Evolutionary conservation across 2,329 filamentous ascomycete species (phyloP), one percentile per base, ranked within the genome.

Genomic region (Zymoseptoria crescenta): DNA sequence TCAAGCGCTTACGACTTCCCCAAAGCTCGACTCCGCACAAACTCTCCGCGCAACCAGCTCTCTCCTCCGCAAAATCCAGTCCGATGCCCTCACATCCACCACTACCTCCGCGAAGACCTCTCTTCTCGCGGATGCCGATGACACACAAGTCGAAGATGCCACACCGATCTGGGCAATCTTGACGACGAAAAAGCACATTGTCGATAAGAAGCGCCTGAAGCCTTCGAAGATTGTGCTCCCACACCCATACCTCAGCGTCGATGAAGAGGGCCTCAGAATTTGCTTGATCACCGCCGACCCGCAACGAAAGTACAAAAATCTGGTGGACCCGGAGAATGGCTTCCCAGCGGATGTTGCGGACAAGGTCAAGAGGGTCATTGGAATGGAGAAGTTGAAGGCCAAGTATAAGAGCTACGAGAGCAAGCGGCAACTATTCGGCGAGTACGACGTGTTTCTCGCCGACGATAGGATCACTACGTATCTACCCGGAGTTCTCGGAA

Each of bases 361-460:
- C 62, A 78, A 77, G 55, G 77, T 83, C 55, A 73, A 74, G 56
- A 77, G 82, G 1, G 81, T 99, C 52, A 87, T 97, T 69, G 91
- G 91, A 68, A 78, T 92, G 65, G 81, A 82, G 68, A 96, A 97
- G 75, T 80, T 99, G 68, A 93, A 93, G 77, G 82, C 87, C 67
- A 93, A 94, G 78, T 96, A 88, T 81, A 87, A 88, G 79, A 84
- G 88, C 62, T 99, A 90, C 76, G 94, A 99, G 78, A 85, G 85
- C 56, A 86, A 89, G 75, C 83, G 94, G 64, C 90, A 94, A 74
- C 83, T 99, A 41, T 83, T 87, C 63, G 79, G 85, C 51, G 90
- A 96, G 74, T 91, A 96, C 75, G 94, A 97, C 73, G 79, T 97
- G 58, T 97, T 99, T 78, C 81, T 99, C 59, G 93, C 89, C 56